Base-by-base conservation (phyloP, 139 green algal genomes). In the Tetraselmis chui region DNA sequence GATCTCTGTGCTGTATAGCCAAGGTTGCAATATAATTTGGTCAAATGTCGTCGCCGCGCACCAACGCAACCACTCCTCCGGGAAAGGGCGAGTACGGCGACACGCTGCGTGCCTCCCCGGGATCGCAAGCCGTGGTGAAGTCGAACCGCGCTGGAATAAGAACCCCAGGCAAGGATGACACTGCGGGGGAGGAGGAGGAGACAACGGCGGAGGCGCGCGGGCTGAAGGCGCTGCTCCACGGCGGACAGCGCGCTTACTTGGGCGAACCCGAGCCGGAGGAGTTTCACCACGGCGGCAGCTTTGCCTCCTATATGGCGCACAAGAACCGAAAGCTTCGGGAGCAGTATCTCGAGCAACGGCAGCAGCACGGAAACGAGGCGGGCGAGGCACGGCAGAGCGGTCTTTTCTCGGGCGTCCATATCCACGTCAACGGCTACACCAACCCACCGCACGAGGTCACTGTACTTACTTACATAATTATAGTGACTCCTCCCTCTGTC, bases 371-470 rank as follows among this genome's bases (percentile, higher is more conserved):
- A 1, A 84, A 83, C 78, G 77, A 76, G 79, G 86, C 89, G 30
- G 79, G 82, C 0, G 78, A 85, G 74, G 80, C 79, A 11, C 32
- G 87, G 29, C 79, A 83, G 18, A 29, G 32, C 0, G 26, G 0
- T 0, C 75, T 98, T 45, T 98, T 98, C 77, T 23, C 32, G 0
- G 95, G 94, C 0, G 89, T 98, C 1, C 81, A 84, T 31, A 97
- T 98, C 29, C 88, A 92, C 82, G 95, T 98, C 31, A 97, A 98
- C 83, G 95, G 95, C 1, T 90, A 90, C 77, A 98, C 95, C 1
- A 29, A 67, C 1, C 94, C 94, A 2, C 89, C 90, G 0, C 90
- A 95, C 45, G 76, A 83, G 85, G 89, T 87, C 45, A 78, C 86
- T 32, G 0, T 27, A 27, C 30, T 76, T 2, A 30, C 23, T n/a